Base-by-base conservation (phyloP, 371 early-diverging fungal species). In the Smittium mucronatum region DNA sequence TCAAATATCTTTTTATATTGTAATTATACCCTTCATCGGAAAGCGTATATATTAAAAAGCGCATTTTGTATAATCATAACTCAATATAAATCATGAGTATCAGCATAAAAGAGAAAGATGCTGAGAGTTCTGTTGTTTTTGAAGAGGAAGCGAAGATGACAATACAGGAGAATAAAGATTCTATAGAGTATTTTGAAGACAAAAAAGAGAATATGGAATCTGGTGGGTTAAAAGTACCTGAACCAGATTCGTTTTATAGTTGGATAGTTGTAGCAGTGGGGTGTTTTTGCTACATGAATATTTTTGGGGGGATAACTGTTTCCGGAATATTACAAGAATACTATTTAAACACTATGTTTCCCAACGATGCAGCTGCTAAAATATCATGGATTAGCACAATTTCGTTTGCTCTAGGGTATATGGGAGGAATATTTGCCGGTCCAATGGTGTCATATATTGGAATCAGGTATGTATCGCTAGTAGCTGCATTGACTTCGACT, bases 231-330 rank as follows among this genome's bases (percentile, higher is more conserved):
- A n/a, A n/a, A n/a, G n/a, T n/a, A n/a, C n/a, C n/a, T n/a, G n/a
- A n/a, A n/a, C 16, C 34, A 25, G 69, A 69, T 34, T 2, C 8
- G 11, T 11, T 2, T 2, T 69, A 58, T 58, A 57, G 32, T 2
- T 69, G 69, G 69, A 2, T 70, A 2, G 36, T 70, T 28, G 34
- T 70, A 21, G 68, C 29, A 57, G 25, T 33, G 36, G 63, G 33
- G 2, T n/a, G 63, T 64, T 65, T 78, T 11, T 78, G 74, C 68
- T 70, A 71, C 58, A 74, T 79, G 75, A 74, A 76, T 36, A 74
- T 73, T 1, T 75, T 78, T 36, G 79, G 79, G 1, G 69, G 70
- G 0, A 65, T 71, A 47, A 75, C 72, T 57, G 71, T 74, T 21
- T 76, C 70, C 35, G 67, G 63, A 5, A 34, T 70, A 26, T 70